A percentile compares a stretch with the other conserved stretches of the same genome.
These are phyloP conservation scores for Tetradesmus obliquus DNA, from an alignment of 139 green algal genomes.

Conservation along the genomic window DNA sequence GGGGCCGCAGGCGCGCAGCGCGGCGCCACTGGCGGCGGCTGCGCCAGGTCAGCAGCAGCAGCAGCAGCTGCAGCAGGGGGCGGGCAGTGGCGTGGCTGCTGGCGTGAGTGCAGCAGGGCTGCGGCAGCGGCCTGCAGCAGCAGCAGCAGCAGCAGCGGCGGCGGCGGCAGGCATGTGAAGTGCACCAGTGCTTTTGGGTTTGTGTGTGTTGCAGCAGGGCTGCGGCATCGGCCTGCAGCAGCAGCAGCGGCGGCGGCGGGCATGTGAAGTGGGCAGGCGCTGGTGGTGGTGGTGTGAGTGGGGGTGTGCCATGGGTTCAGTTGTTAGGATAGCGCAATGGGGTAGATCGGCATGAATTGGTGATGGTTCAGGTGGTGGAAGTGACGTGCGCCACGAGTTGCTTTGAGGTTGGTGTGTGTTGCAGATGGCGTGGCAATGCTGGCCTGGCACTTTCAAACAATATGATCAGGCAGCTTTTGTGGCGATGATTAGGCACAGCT, in stretches of 20 bases:
- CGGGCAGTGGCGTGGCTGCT: neutral
- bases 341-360: too few species aligned
- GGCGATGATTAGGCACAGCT: too few species aligned
- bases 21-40: neutral
- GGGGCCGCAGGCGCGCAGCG: neutral
- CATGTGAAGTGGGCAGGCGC: too few species aligned
- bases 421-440: too few species aligned
- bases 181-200: neutral
- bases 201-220: neutral
- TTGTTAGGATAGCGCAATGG: too few species aligned
- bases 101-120: neutral
- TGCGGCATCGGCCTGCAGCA: neutral
- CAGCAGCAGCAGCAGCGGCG: neutral
- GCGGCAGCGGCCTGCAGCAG: neutral
- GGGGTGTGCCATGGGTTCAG: neutral
- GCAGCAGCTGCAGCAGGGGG: slow-evolving; percentile 15
- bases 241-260: neutral
- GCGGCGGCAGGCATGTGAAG: neutral
- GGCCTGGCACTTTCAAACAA: too few species aligned
- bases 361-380: too few species aligned
- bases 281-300: neutral
- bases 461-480: too few species aligned
- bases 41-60: neutral
- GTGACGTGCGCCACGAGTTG: too few species aligned
- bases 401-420: too few species aligned